phyloP scores from a whole-genome alignment of 202 grass and related monocot genomes.

The Eragrostis tef region DNA sequence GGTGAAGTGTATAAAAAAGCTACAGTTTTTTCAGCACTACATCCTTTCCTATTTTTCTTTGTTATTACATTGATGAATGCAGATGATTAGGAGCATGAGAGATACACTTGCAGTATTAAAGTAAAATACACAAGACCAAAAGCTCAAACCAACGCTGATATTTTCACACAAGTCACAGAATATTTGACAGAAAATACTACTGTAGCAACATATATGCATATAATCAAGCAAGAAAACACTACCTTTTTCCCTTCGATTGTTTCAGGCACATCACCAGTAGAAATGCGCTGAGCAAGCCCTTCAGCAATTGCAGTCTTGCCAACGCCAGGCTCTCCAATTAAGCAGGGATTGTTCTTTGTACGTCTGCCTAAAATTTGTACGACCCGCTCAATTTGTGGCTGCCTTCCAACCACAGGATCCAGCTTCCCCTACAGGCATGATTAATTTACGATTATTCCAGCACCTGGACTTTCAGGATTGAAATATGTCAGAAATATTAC shows the following conservation, averaged over 20 bases:
- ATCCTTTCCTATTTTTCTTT: background rate
- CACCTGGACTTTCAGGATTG: background rate
- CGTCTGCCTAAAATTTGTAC: slow-evolving; percentile 76
- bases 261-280: slow-evolving; percentile 82
- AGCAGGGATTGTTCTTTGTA: slow-evolving; percentile 88
- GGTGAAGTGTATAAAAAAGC: slow-evolving; percentile 9
- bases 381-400: slow-evolving; percentile 77
- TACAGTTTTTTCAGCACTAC: background rate
- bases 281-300: slow-evolving; percentile 82
- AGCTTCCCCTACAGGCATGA: slow-evolving; percentile 66
- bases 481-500: slow-evolving; percentile 47
- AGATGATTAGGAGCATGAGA: slow-evolving; percentile 1
- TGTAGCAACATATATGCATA: background rate
- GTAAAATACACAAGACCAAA: slow-evolving; percentile 18
- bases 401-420: slow-evolving; percentile 81
- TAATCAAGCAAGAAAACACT: slow-evolving; percentile 8
- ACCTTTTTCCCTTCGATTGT: slow-evolving; percentile 94
- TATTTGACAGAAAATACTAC: slow-evolving; percentile 6
- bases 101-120: slow-evolving; percentile 9
- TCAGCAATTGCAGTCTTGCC: slow-evolving; percentile 92
- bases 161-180: slow-evolving; percentile 18
- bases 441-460: background rate
- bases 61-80: background rate
- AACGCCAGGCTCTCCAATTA: slow-evolving; percentile 91
- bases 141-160: slow-evolving; percentile 1